Base-by-base conservation (phyloP, 2,329 filamentous ascomycete species). In the Capronia coronata region DNA sequence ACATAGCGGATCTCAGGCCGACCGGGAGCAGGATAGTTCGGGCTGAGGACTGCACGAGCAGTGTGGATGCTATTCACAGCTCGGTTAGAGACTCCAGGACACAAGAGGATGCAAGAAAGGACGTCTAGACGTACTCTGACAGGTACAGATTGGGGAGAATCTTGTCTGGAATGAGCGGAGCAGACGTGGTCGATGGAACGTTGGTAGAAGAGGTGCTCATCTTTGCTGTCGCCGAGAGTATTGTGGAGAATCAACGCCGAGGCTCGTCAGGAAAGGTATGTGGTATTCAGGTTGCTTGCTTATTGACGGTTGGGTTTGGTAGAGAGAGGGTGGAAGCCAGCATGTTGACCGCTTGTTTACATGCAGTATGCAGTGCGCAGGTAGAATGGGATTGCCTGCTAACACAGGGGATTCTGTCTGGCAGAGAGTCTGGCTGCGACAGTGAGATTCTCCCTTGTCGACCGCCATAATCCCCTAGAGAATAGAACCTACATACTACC, bases 141-240 rank as follows among this genome's bases (percentile, higher is more conserved):
- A 58, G 22, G 25, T 55, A 58, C 25, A 58, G n/a, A 18, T 52
- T 51, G 3, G 54, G 51, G 22, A 57, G 27, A 18, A 57, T 53
- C 35, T 48, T 48, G 30, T 56, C 56, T 18, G 51, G 56, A n/a
- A 56, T 49, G 6, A 56, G 29, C 11, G 56, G 56, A 7, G 54
- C 54, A 21, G 45, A 52, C 14, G 53, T 56, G 7, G 48, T 54
- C n/a, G 54, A 56, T 3, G 54, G 48, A 11, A 19, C 9, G 25
- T 16, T 48, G 10, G 34, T 6, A 18, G 14, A 19, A 18, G 7
- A 5, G 6, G 5, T 18, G 13, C 14, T 25, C 38, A 25, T 41
- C n/a, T 27, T 45, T 27, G 43, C 32, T 27, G 10, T 37, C 10
- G 10, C 8, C 6, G 18, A 18, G 34, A 38, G 3, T 22, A 13